phyloP scores from a whole-genome alignment of 192 early-diverging fungal species.

The Glomus cerebriforme region DNA sequence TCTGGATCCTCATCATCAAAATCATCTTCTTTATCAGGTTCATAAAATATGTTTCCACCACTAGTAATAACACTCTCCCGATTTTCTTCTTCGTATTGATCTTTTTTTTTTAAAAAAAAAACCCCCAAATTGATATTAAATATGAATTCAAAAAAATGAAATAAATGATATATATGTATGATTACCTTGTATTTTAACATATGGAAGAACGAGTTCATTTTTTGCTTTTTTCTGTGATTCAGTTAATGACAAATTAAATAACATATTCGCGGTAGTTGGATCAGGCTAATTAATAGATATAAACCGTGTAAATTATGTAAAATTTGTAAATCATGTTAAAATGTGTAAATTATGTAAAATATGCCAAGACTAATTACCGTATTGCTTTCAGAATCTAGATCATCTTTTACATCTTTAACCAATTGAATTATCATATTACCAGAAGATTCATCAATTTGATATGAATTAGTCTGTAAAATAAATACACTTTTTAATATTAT shows the following conservation, averaged over 20 bases:
- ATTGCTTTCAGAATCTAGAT: constrained; percentile 36
- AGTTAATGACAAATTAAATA: constrained; percentile 83
- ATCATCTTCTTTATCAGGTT: constrained; percentile 84
- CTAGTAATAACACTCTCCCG: not conserved
- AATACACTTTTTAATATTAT: not conserved
- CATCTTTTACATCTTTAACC: constrained; percentile 38
- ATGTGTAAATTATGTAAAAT: too few species aligned
- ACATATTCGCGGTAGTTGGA: constrained; percentile 73
- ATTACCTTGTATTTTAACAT: constrained; percentile 66
- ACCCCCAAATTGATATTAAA: too few species aligned
- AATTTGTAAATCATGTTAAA: too few species aligned
- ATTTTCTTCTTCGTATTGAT: constrained; percentile 29
- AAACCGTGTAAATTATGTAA: not conserved
- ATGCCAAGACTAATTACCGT: too few species aligned
- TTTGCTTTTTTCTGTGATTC: constrained; percentile 79
- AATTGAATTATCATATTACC: constrained; percentile 29
- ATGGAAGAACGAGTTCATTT: constrained; percentile 78
- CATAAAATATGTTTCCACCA: constrained; percentile 73
- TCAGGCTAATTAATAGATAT: constrained; percentile 46
- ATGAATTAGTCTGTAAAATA: constrained; percentile 44
- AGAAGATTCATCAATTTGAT: constrained; percentile 11
- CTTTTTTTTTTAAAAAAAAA: not conserved
- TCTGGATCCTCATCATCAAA: constrained; percentile 92
- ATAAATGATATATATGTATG: constrained; percentile 1
- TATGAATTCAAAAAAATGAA: too few species aligned